Percentiles rank a stretch among this genome's conserved stretches.
These are phyloP conservation scores for Firmiana major DNA, from an alignment of 345 rosid species.

Conservation along the genomic window DNA sequence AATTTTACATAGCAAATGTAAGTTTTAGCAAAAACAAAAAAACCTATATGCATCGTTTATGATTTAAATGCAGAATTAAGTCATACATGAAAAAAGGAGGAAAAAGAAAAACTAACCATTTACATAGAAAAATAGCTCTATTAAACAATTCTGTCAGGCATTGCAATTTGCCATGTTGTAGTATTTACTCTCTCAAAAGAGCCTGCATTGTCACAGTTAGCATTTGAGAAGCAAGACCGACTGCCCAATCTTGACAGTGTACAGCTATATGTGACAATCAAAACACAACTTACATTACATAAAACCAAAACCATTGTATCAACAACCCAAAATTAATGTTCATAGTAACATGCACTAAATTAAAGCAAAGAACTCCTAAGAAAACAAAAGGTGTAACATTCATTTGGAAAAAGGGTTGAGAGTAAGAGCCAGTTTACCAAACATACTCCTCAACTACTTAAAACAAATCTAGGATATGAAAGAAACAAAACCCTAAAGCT, in stretches of 20 bases:
- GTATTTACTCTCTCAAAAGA: slow-evolving; percentile 51
- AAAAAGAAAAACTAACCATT: no score
- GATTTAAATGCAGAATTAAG: no score
- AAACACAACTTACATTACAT: not conserved
- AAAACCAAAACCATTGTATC: not conserved
- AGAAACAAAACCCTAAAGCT: not conserved
- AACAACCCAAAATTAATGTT: not conserved
- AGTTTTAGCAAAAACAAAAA: no score
- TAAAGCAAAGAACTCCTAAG: not conserved
- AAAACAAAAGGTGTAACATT: not conserved
- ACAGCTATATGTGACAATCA: slow-evolving; percentile 48
- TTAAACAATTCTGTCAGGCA: slow-evolving; percentile 57
- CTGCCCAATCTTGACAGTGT: slow-evolving; percentile 57
- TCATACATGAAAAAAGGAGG: no score
- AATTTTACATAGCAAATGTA: no score
- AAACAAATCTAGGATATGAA: not conserved
- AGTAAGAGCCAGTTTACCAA: not conserved
- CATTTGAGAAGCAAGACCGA: slow-evolving; percentile 60
- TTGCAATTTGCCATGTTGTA: slow-evolving; percentile 69
- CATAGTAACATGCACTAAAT: not conserved
- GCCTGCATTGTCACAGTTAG: slow-evolving; percentile 67
- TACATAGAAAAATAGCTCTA: no score
- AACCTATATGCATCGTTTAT: no score
- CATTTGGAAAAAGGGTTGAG: not conserved
- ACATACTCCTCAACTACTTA: not conserved